Evolutionary conservation across 768 basidiomycete genomes (phyloP), one percentile per base, ranked within the genome.

Genomic region (Rhizopogon salebrosus): DNA sequence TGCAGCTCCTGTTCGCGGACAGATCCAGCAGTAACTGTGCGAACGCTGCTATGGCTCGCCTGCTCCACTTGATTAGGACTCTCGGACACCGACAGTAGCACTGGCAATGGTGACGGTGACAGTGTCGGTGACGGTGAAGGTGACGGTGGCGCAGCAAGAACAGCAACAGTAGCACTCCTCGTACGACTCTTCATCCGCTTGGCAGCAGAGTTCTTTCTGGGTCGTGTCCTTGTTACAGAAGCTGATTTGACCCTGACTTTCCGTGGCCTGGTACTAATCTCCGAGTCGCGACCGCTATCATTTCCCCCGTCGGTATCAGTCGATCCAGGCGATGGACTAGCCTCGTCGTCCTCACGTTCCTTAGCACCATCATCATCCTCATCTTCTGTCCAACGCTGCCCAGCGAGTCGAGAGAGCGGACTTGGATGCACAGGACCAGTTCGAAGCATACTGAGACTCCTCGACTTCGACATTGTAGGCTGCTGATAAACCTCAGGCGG

Each of bases 141-240:
- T n/a, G n/a, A n/a, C n/a, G 62, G 22, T 22, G 75, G 68, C 2
- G 77, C 82, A 24, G 78, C 72, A 7, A 84, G 67, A 18, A 80
- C 81, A 4, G 80, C 86, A n/a, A 85, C 72, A 3, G 85, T 87
- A 23, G 84, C 85, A 57, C 83, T 85, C 24, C 82, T 74, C 55
- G 83, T 85, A 31, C 84, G 75, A 2, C 71, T 70, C 61, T 66
- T 67, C 39, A 58, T 29, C 36, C 57, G 53, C 40, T 56, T 60
- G 36, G 37, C 23, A 57, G 59, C 31, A 11, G 69, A 68, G 22
- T 59, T 65, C 55, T 67, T 69, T 46, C 73, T 66, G 18, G 65
- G 59, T 27, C 62, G 54, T 20, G 65, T 59, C 7, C 56, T 70
- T 45, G 70, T 64, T 45, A 62, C 65, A 26, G 72, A 72, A 22